Conservation (phyloP, 2,329 filamentous ascomycete species). For the Talaromyces sp. region DNA sequence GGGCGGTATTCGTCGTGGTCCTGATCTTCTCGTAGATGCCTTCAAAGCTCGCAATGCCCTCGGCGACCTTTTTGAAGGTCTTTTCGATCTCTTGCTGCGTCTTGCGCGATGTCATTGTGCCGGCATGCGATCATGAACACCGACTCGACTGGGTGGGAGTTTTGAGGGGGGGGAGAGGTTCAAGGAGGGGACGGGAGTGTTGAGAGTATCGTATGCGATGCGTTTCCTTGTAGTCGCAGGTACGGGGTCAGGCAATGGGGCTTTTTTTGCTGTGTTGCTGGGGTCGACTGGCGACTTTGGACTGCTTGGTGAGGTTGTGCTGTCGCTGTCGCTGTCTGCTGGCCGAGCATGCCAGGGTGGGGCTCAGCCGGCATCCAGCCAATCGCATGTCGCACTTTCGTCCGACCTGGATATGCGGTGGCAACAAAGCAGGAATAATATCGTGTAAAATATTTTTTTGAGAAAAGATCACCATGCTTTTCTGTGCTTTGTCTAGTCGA, state of each 20-base stretch:
- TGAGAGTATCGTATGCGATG: not conserved
- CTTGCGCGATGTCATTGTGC: conserved; percentile 87
- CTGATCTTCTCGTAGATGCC: conserved; percentile 97
- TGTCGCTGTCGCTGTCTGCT: not conserved
- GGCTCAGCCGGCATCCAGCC: not conserved
- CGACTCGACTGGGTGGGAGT: not conserved
- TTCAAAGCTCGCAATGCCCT: conserved; percentile 90
- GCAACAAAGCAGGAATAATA: not conserved
- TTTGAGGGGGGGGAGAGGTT: not conserved
- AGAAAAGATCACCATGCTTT: too few species aligned
- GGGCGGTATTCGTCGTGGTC: conserved; percentile 82
- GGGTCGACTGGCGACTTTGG: not conserved
- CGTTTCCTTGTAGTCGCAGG: not conserved
- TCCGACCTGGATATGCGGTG: not conserved
- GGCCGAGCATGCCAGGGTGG: not conserved
- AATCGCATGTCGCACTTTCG: not conserved
- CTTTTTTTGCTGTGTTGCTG: not conserved
- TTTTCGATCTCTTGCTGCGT: conserved; percentile 97
- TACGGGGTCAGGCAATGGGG: not conserved
- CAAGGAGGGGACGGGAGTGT: not conserved
- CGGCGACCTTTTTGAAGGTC: conserved; percentile 97
- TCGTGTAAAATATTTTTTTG: too few species aligned
- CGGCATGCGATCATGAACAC: conserved; percentile 17
- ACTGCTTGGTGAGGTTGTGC: not conserved
- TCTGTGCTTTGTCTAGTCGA: too few species aligned